phyloP scores from a whole-genome alignment of 306 rosid species.

The Erythrophleum fordii region DNA sequence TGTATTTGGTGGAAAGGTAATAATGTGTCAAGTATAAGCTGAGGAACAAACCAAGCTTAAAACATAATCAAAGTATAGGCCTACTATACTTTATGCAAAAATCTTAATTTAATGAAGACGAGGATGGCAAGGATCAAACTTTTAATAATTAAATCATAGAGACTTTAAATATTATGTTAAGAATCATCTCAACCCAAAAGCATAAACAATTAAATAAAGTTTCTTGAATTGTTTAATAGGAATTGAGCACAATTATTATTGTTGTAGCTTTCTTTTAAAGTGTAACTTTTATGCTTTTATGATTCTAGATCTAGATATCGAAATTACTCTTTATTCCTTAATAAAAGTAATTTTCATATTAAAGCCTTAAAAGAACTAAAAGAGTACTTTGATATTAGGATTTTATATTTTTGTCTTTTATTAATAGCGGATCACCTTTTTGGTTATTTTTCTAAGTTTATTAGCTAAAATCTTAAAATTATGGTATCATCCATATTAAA shows the following conservation, averaged over 20 bases:
- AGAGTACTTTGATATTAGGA: background rate
- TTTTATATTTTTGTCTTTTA: too few relatives aligned
- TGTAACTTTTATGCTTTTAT: too few relatives aligned
- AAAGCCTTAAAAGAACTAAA: too few relatives aligned
- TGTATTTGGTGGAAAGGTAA: background rate
- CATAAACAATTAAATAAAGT: too few relatives aligned
- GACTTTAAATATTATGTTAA: too few relatives aligned
- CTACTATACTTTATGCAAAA: background rate
- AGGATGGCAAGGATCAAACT: background rate
- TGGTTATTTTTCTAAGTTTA: background rate
- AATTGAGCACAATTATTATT: background rate
- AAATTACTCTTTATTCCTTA: too few relatives aligned
- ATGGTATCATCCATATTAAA: background rate
- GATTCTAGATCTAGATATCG: background rate
- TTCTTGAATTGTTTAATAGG: too few relatives aligned
- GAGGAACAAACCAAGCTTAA: background rate
- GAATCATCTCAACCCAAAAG: background rate
- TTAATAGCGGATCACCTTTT: background rate
- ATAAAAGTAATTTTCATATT: too few relatives aligned
- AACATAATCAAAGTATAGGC: background rate
- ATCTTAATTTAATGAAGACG: background rate
- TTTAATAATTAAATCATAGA: too few relatives aligned
- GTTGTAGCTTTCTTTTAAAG: too few relatives aligned
- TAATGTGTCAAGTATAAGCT: too few relatives aligned
- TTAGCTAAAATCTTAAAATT: background rate